These are phyloP conservation scores for Lepiota subincarnata DNA, from an alignment of 768 basidiomycete species.

Conservation along the genomic window DNA sequence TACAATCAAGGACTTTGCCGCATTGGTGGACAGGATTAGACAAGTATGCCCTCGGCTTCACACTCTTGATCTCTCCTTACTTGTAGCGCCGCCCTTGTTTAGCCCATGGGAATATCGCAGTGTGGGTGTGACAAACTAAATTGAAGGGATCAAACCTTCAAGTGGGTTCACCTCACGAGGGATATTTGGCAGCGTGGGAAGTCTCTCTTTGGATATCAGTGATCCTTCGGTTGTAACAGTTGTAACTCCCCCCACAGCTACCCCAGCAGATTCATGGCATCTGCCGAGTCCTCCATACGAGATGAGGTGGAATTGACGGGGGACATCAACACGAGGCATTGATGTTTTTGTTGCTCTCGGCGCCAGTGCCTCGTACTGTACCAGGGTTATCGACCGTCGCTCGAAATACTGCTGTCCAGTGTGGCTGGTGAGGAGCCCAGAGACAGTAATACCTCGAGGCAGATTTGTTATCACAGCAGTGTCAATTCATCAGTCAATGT, in stretches of 20 bases:
- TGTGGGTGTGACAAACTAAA: background rate
- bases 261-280: background rate
- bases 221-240: no score
- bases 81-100: background rate
- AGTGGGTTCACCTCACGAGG: no score
- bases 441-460: constrained; percentile 10
- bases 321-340: constrained; percentile 10
- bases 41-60: background rate
- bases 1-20: background rate
- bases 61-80: no score
- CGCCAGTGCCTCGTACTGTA: background rate
- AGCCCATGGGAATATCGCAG: background rate
- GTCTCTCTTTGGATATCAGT: no score
- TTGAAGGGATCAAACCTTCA: background rate
- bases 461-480: background rate
- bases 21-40: background rate
- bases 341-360: background rate
- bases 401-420: background rate
- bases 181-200: no score
- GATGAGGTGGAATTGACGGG: background rate
- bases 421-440: background rate
- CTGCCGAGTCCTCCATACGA: background rate
- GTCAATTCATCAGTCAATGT: background rate
- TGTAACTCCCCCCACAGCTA: background rate
- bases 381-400: no score